Conservation (phyloP, 345 rosid species). For the Melastoma malabathricum region DNA sequence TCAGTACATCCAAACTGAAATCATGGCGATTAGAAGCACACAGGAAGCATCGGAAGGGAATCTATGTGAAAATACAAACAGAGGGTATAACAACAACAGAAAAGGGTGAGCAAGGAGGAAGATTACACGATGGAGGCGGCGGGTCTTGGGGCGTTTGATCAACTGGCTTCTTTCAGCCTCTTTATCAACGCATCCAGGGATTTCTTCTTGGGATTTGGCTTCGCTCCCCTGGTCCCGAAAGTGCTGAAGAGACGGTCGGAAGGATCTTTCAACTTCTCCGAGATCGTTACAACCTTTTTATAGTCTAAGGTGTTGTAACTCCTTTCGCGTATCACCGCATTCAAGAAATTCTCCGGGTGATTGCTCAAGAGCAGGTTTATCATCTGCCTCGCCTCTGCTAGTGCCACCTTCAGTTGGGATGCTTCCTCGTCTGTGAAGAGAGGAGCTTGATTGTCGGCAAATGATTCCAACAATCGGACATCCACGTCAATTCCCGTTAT, state of each 20-base stretch:
- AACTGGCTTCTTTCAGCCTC: conserved; percentile 83
- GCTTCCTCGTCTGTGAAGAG: conserved; percentile 63
- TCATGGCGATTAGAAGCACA: too few species aligned
- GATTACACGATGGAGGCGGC: too few species aligned
- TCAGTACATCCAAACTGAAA: too few species aligned
- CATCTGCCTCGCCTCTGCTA: conserved; percentile 70
- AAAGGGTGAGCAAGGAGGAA: too few species aligned
- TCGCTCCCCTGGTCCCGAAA: conserved; percentile 79
- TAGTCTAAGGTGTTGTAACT: conserved; percentile 69
- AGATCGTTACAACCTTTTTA: conserved; percentile 60
- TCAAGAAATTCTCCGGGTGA: conserved; percentile 80
- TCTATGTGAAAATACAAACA: too few species aligned
- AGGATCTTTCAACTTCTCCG: conserved; percentile 86
- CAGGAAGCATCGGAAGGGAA: too few species aligned
- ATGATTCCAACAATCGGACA: conserved; percentile 69
- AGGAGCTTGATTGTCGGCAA: conserved; percentile 63
- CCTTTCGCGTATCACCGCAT: conserved; percentile 79
- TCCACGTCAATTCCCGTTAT: conserved; percentile 76
- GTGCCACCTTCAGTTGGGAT: conserved; percentile 70
- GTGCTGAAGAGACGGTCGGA: conserved; percentile 83
- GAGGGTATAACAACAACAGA: too few species aligned
- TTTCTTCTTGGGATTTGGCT: conserved; percentile 83
- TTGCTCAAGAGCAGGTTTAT: conserved; percentile 71
- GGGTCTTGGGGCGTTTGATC: conserved; percentile 8
- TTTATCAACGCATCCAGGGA: conserved; percentile 80